Evolutionary conservation across 1,284 basidiomycete species (phyloP).

Genomic region (Cutaneotrichosporon arboriforme): DNA sequence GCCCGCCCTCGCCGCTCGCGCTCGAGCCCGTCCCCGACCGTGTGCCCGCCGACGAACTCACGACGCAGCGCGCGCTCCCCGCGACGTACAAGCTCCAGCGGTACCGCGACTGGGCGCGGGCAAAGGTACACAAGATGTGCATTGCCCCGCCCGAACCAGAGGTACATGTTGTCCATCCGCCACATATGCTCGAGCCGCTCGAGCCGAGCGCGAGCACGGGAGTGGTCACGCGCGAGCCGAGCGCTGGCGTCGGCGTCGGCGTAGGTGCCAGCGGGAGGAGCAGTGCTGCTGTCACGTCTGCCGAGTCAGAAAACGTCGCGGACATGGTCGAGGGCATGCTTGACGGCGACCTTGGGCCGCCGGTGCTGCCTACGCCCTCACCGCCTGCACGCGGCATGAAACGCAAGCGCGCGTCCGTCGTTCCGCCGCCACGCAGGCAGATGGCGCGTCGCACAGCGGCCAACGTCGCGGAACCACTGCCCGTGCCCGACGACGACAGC

Average conservation of each 20-base stretch:
- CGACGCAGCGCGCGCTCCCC: conserved; percentile 19
- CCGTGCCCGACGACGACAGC: not conserved
- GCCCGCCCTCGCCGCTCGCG: not conserved
- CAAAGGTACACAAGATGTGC: conserved; percentile 23
- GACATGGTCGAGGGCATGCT: not conserved
- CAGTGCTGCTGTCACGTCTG: too few relatives aligned
- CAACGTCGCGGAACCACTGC: not conserved
- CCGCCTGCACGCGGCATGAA: not conserved
- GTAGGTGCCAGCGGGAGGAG: too few relatives aligned
- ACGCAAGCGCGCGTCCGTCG: not conserved
- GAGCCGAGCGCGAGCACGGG: not conserved
- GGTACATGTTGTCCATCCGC: conserved; percentile 27
- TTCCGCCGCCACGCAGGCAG: not conserved
- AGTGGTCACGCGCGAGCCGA: not conserved
- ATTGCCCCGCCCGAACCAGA: conserved; percentile 25
- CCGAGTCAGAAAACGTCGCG: not conserved
- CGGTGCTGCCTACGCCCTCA: not conserved
- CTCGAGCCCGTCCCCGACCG: conserved; percentile 13
- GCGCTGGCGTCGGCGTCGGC: too few relatives aligned
- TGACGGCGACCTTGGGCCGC: not conserved
- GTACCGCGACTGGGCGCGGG: conserved; percentile 15
- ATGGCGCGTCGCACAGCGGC: not conserved
- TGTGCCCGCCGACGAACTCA: conserved; percentile 25
- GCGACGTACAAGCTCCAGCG: conserved; percentile 8
- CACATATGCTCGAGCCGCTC: conserved; percentile 24